Conservation (phyloP, 2,329 filamentous ascomycete genomes). For the Colletotrichum simmondsii region DNA sequence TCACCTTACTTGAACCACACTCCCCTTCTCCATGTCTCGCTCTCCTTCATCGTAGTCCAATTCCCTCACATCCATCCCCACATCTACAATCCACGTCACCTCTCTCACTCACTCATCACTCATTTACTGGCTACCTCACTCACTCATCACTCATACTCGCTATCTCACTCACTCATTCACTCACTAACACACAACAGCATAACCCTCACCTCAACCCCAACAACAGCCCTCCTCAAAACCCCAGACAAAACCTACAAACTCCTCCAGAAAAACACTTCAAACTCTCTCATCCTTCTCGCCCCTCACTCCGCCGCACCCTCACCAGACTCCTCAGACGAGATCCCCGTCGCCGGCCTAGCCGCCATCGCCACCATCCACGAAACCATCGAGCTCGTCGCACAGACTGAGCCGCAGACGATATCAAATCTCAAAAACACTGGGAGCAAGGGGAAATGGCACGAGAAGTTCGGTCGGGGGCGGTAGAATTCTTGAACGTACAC, state of each 20-base stretch:
- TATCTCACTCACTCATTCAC: no score
- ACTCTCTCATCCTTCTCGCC: slow-evolving; percentile 68
- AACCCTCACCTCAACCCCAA: slow-evolving; percentile 59
- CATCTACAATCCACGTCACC: background rate
- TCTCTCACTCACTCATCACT: background rate
- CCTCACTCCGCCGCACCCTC: slow-evolving; percentile 38
- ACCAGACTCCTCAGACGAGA: slow-evolving; percentile 28
- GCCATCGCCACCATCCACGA: slow-evolving; percentile 69
- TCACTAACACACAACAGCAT: slow-evolving; percentile 47
- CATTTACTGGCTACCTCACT: no score
- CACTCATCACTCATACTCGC: no score
- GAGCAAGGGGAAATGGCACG: slow-evolving; percentile 68
- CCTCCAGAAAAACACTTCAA: slow-evolving; percentile 75
- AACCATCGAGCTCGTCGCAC: slow-evolving; percentile 68
- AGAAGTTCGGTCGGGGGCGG: slow-evolving; percentile 63
- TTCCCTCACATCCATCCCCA: background rate
- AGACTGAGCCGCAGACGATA: slow-evolving; percentile 42
- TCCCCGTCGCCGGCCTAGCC: slow-evolving; percentile 49
- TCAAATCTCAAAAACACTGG: slow-evolving; percentile 42
- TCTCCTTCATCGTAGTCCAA: no score
- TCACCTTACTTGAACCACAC: slow-evolving; percentile 2
- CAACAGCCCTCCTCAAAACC: slow-evolving; percentile 62
- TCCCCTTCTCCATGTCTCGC: background rate
- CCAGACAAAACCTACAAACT: slow-evolving; percentile 66
- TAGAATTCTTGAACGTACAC: slow-evolving; percentile 36